phyloP scores from a whole-genome alignment of 805 yeast species.

The Torulaspora quercuum region DNA sequence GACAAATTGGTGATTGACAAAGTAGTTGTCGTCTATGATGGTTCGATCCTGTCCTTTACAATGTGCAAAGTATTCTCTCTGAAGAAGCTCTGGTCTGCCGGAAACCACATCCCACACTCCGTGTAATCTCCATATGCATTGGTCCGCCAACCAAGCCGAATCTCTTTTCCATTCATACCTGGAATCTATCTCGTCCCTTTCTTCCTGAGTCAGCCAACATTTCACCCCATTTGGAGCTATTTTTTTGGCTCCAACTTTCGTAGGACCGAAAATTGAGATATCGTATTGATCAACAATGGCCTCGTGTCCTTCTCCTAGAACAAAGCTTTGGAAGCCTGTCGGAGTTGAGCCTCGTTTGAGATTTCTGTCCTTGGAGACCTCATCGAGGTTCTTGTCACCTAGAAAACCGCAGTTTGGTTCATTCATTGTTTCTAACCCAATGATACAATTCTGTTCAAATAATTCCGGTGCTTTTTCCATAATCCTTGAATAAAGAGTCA shows the following conservation, averaged over 20 bases:
- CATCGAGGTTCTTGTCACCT: constrained; percentile 55
- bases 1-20: constrained; percentile 62
- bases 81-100: constrained; percentile 33
- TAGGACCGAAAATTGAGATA: constrained; percentile 74
- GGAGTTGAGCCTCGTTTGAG: constrained; percentile 80
- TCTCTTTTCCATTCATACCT: constrained; percentile 70
- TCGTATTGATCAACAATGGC: constrained; percentile 65
- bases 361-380: constrained; percentile 57
- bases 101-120: constrained; percentile 65
- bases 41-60: constrained; percentile 38
- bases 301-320: constrained; percentile 74
- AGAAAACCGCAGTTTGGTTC: constrained; percentile 80
- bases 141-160: constrained; percentile 63
- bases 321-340: constrained; percentile 67
- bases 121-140: constrained; percentile 76
- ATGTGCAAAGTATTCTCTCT: constrained; percentile 50
- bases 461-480: constrained; percentile 43
- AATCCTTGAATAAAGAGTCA: constrained; percentile 44
- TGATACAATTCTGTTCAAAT: constrained; percentile 42
- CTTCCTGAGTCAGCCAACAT: constrained; percentile 64
- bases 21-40: constrained; percentile 47
- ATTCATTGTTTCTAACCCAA: constrained; percentile 81
- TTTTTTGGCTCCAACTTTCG: constrained; percentile 50
- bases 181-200: constrained; percentile 44
- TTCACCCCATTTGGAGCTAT: constrained; percentile 64